Conservation (phyloP, 2,329 filamentous ascomycete species). For the Cladorrhinum sp. region DNA sequence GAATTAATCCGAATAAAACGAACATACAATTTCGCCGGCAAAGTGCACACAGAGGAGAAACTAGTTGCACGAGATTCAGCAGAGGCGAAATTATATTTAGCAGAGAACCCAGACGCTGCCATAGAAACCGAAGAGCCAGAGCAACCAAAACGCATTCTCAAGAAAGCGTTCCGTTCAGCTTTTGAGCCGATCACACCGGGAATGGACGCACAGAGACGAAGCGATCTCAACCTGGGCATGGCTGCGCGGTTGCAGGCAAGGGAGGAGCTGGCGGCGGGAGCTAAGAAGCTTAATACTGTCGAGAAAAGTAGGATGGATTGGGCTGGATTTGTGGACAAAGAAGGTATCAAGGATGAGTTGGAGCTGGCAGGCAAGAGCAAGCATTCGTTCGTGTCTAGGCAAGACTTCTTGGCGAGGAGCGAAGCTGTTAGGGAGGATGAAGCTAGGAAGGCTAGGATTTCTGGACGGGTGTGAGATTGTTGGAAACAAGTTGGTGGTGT, state of each 20-base stretch:
- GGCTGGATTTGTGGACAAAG: slow-evolving; percentile 69
- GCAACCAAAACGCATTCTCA: slow-evolving; percentile 43
- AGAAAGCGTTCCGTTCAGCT: slow-evolving; percentile 56
- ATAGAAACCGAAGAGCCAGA: slow-evolving; percentile 18
- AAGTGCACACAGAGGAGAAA: slow-evolving; percentile 70
- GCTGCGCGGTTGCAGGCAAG: slow-evolving; percentile 46
- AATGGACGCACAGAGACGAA: slow-evolving; percentile 44
- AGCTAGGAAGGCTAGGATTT: slow-evolving; percentile 50
- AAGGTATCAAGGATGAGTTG: slow-evolving; percentile 67
- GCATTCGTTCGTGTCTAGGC: slow-evolving; percentile 58
- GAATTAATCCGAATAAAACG: slow-evolving; percentile 63
- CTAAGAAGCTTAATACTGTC: slow-evolving; percentile 66
- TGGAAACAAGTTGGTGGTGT: too few relatives aligned
- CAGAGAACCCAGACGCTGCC: slow-evolving; percentile 32
- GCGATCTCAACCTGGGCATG: slow-evolving; percentile 58
- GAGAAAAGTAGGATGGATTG: slow-evolving; percentile 73
- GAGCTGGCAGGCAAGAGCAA: slow-evolving; percentile 63
- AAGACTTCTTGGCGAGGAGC: slow-evolving; percentile 65
- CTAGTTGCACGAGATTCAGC: slow-evolving; percentile 62
- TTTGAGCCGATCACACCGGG: slow-evolving; percentile 56
- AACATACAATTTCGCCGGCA: slow-evolving; percentile 72
- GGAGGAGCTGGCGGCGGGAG: slow-evolving; percentile 43
- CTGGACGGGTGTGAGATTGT: slow-evolving; percentile 15
- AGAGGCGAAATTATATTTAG: slow-evolving; percentile 63
- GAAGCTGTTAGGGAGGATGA: slow-evolving; percentile 62